Percentiles rank a stretch among this genome's conserved stretches.
Evolutionary conservation across 192 early-diverging fungal species (phyloP).

Genomic region (Backusella circina): DNA sequence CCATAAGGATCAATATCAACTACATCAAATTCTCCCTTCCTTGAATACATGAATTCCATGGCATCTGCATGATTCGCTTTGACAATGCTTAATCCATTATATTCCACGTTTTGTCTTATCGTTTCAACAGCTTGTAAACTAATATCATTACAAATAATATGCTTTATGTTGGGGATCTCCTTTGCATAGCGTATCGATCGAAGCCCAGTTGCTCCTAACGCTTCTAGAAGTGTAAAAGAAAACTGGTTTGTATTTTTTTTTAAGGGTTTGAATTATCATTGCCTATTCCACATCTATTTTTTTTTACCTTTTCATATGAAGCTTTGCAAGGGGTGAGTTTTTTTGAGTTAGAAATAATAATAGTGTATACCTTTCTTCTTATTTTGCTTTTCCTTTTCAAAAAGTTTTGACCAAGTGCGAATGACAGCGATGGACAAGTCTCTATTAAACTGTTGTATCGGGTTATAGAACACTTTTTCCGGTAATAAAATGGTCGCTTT

Average conservation of each 20-base stretch:
- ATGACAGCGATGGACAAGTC: constrained; percentile 98
- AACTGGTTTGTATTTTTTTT: neutral
- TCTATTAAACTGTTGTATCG: constrained; percentile 95
- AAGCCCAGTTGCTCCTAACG: constrained; percentile 90
- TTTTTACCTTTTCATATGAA: neutral
- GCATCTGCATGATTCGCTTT: constrained; percentile 84
- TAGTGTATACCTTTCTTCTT: neutral
- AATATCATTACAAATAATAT: constrained; percentile 92
- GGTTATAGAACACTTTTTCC: constrained; percentile 96
- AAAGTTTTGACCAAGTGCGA: constrained; percentile 83
- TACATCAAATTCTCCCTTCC: constrained; percentile 70
- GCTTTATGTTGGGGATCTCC: constrained; percentile 74
- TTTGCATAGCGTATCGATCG: constrained; percentile 96
- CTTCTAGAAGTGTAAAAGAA: constrained; percentile 79
- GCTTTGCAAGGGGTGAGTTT: neutral
- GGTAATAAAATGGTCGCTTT: constrained; percentile 83
- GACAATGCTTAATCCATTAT: constrained; percentile 79
- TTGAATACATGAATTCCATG: constrained; percentile 70
- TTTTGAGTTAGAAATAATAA: neutral
- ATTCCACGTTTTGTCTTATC: constrained; percentile 80
- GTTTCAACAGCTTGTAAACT: constrained; percentile 81
- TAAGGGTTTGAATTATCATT: neutral
- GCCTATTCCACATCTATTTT: neutral
- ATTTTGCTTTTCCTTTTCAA: constrained; percentile 56
- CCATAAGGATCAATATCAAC: constrained; percentile 98